Conservation (phyloP, 805 yeast species). For the Metschnikowia aberdeeniae region DNA sequence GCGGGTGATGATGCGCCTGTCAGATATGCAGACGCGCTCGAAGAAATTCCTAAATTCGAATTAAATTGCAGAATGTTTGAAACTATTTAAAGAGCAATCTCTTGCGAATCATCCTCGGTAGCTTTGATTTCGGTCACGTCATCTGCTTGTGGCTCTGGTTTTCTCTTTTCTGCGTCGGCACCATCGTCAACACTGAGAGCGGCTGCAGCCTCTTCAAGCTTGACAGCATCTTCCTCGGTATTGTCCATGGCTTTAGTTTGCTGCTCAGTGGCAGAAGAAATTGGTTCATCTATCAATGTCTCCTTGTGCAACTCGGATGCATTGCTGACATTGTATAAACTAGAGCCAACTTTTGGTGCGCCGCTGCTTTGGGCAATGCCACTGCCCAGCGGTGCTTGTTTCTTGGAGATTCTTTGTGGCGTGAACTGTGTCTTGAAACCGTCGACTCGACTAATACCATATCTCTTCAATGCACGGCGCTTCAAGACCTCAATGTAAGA, state of each 20-base stretch:
- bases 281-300: conserved; percentile 35
- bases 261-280: neutral
- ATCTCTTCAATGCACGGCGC: conserved; percentile 37
- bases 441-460: conserved; percentile 34
- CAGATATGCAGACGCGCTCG: neutral
- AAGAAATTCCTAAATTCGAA: neutral
- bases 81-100: neutral
- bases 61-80: neutral
- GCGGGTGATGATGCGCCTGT: neutral
- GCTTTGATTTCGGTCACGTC: neutral
- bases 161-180: neutral
- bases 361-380: neutral
- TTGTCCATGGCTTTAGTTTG: conserved; percentile 5
- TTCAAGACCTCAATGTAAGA: conserved; percentile 41
- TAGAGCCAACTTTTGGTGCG: conserved; percentile 5
- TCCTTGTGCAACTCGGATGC: conserved; percentile 36
- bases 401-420: conserved; percentile 26
- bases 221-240: conserved; percentile 1
- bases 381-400: neutral
- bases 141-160: neutral
- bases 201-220: neutral
- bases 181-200: conserved; percentile 1
- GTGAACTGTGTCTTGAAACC: conserved; percentile 35
- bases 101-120: conserved; percentile 3
- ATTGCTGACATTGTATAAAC: conserved; percentile 3